Base-by-base conservation (phyloP, 441 rosid genomes). In the Erodium moschatum region DNA sequence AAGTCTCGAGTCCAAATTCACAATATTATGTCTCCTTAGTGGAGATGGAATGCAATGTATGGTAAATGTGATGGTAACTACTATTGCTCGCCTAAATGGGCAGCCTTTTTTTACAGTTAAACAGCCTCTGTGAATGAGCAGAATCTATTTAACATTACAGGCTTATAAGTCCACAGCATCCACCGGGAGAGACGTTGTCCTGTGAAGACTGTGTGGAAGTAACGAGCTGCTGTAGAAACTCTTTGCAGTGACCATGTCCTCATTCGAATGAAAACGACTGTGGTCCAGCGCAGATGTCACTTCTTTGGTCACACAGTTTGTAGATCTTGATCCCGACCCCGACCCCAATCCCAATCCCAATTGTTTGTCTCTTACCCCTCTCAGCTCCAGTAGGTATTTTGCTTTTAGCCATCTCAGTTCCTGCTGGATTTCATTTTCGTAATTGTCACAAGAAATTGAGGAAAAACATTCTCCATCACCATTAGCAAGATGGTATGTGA, bases 381-480 rank as follows among this genome's bases (percentile, higher is more conserved):
- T 80, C 46, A 87, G 65, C 68, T 84, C 84, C 52, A 78, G 79
- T 70, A 82, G 83, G 76, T 81, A 80, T 71, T 85, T 88, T 13
- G 91, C 95, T 75, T 84, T 89, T 13, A 80, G 83, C 96, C 96
- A 85, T 81, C 96, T 82, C 9, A 84, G 46, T 71, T 87, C 86
- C 67, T 77, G 93, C 75, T 81, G 85, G 58, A 80, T 67, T 69
- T 81, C 86, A 58, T 69, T 81, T 73, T 84, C 89, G 0, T 75
- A 60, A 68, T 76, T 69, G 38, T 80, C 81, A 0, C 72, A 27
- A 54, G 74, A 75, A 48, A 79, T 35, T 35, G 42, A 35, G 5
- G 42, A 7, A 35, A 35, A 4, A 35, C 7, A 35, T 35, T 35
- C 84, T 24, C 27, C 27, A 2, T 24, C 2, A 64, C 60, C 70